Percentiles rank a stretch among this genome's conserved stretches.
These are phyloP conservation scores for Daldinia grandis DNA, from an alignment of 495 filamentous ascomycete species.

Conservation along the genomic window DNA sequence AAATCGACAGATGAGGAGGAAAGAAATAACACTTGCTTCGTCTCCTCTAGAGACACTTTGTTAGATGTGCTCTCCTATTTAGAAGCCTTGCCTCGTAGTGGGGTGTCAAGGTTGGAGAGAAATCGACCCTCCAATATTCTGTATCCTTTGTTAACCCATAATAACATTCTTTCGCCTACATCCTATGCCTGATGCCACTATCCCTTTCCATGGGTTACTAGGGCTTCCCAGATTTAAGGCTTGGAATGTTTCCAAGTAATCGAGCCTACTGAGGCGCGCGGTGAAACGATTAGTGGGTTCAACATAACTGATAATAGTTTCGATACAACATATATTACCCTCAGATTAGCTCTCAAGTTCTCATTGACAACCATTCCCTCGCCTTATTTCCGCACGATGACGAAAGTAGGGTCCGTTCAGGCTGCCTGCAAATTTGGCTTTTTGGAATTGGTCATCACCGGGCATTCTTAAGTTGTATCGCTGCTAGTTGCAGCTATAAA, in stretches of 20 bases:
- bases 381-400: constrained; percentile 21
- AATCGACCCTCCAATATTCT: neutral
- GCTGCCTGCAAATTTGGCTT: constrained; percentile 72
- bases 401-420: constrained; percentile 35
- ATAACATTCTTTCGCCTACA: neutral
- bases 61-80: too few species aligned
- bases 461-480: constrained; percentile 47
- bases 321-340: constrained; percentile 47
- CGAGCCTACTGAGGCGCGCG: too few species aligned
- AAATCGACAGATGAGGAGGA: too few species aligned
- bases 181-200: neutral
- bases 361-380: constrained; percentile 59
- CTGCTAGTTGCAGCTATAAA: constrained; percentile 27
- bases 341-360: constrained; percentile 72
- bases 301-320: too few species aligned
- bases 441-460: constrained; percentile 68
- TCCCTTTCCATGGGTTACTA: neutral
- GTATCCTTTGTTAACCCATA: neutral
- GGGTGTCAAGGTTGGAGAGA: neutral
- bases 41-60: too few species aligned
- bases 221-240: neutral
- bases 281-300: too few species aligned
- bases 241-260: neutral
- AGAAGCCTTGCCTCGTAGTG: too few species aligned
- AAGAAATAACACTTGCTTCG: too few species aligned